Evolutionary conservation across 768 basidiomycete species (phyloP).

Genomic region (Sistotremastrum suecicum): DNA sequence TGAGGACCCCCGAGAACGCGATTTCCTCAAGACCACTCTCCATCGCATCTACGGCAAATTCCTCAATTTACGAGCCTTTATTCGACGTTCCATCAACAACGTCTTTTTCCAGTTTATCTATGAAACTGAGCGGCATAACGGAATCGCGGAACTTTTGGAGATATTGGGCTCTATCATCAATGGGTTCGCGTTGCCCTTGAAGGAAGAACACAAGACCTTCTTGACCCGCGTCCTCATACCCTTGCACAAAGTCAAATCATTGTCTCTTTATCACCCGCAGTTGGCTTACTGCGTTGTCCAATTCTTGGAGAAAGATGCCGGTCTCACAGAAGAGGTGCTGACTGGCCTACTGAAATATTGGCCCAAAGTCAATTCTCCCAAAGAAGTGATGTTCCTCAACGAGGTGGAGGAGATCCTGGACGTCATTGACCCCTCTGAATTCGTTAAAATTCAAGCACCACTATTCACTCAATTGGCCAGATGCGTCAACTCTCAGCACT

Average conservation of each 20-base stretch:
- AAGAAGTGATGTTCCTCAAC: slow-evolving; percentile 99
- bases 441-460: slow-evolving; percentile 87
- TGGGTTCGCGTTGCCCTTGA: slow-evolving; percentile 93
- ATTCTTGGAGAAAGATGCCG: slow-evolving; percentile 92
- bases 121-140: slow-evolving; percentile 97
- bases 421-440: slow-evolving; percentile 93
- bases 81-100: slow-evolving; percentile 97
- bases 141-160: slow-evolving; percentile 94
- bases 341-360: slow-evolving; percentile 92
- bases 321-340: slow-evolving; percentile 90
- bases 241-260: slow-evolving; percentile 92
- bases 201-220: slow-evolving; percentile 98
- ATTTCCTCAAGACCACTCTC: slow-evolving; percentile 97
- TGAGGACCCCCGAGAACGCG: slow-evolving; percentile 96
- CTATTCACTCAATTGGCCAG: slow-evolving; percentile 89
- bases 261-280: slow-evolving; percentile 99
- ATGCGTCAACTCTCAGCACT: slow-evolving; percentile 98
- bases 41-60: slow-evolving; percentile 99
- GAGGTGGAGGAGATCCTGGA: slow-evolving; percentile 98
- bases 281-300: slow-evolving; percentile 98
- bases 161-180: slow-evolving; percentile 99
- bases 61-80: slow-evolving; percentile 95
- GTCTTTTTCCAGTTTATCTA: slow-evolving; percentile 99
- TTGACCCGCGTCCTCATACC: slow-evolving; percentile 88
- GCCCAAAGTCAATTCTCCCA: slow-evolving; percentile 99